Base-by-base conservation (phyloP, 352 stramenopile genomes). In the Globisporangium orthogonon region DNA sequence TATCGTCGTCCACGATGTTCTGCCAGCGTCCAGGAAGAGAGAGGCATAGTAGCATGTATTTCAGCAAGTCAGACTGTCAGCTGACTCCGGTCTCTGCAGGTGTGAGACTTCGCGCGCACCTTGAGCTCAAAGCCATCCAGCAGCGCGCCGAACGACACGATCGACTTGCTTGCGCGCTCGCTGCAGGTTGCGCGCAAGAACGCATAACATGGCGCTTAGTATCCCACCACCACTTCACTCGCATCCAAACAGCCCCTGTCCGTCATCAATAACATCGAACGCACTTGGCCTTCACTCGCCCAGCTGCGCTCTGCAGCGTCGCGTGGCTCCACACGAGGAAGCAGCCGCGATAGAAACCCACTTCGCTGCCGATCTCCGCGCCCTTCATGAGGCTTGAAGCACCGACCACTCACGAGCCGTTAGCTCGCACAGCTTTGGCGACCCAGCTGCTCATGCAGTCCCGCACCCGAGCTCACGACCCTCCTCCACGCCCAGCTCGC, bases 321-420 rank as follows among this genome's bases (percentile, higher is more conserved):
- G 75, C 52, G 44, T 61, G 67, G 5, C 43, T 47, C 83, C 81
- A 94, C 44, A 89, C 72, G 10, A 75, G 52, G 61, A 81, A 86
- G 64, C 83, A 93, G 29, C 83, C 83, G 41, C 83, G 75, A 58
- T 94, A 94, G 60, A 94, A 94, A 0, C 83, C 83, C 46, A 91
- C 53, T 58, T 94, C 83, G n/a, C 75, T 82, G 33, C 83, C 83
- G 39, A 94, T 86, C 68, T 94, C 83, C 2, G 74, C 80, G 40
- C 83, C 83, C 65, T 94, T 94, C 56, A 86, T 71, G 31, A 47
- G 17, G 5, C 43, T 47, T 2, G 6, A 37, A 37, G 9, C 23
- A 23, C 23, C 23, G 23, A 23, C 23, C 23, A 23, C 23, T 23
- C 23, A 23, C 23, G 23, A 23, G 23, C 23, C 23, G 23, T 23